Evolutionary conservation across 106 monocot genomes (phyloP).

Genomic region (Narthecium ossifragum): DNA sequence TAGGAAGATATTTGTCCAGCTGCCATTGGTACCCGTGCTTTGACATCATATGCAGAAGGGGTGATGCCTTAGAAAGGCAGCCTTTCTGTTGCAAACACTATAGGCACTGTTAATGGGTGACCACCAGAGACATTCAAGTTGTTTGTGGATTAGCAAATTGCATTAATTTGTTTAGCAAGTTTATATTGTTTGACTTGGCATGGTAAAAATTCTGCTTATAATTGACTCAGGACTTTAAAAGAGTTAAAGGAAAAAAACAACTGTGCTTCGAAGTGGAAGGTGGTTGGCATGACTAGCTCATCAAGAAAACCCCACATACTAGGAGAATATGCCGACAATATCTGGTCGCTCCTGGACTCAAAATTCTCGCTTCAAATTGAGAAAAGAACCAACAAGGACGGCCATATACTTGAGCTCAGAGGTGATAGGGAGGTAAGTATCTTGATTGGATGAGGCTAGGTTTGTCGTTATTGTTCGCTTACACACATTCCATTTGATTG

Average conservation of each 20-base stretch:
- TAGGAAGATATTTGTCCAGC: no score
- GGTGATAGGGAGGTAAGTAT: slow-evolving; percentile 44
- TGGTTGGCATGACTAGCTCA: slow-evolving; percentile 33
- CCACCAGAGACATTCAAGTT: no score
- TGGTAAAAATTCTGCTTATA: neutral
- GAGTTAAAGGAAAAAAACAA: slow-evolving; percentile 14
- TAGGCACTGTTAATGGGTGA: no score
- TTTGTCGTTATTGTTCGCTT: no score
- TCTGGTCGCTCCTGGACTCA: slow-evolving; percentile 49
- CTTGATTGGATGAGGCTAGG: no score
- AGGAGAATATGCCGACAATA: slow-evolving; percentile 51
- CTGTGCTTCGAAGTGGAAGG: slow-evolving; percentile 15
- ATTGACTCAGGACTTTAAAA: slow-evolving; percentile 29
- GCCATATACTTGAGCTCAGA: slow-evolving; percentile 35
- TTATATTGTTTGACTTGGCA: neutral
- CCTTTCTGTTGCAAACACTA: no score
- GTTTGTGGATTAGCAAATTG: no score
- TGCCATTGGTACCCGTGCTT: no score
- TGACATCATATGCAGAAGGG: no score
- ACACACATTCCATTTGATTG: no score
- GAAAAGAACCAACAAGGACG: slow-evolving; percentile 24
- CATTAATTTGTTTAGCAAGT: no score
- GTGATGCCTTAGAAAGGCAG: no score
- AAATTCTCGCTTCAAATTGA: slow-evolving; percentile 31
- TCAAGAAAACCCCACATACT: slow-evolving; percentile 34